Evolutionary conservation across 1,284 basidiomycete genomes (phyloP), one percentile per base, ranked within the genome.

Genomic region (Filobasidium uniguttulatum): DNA sequence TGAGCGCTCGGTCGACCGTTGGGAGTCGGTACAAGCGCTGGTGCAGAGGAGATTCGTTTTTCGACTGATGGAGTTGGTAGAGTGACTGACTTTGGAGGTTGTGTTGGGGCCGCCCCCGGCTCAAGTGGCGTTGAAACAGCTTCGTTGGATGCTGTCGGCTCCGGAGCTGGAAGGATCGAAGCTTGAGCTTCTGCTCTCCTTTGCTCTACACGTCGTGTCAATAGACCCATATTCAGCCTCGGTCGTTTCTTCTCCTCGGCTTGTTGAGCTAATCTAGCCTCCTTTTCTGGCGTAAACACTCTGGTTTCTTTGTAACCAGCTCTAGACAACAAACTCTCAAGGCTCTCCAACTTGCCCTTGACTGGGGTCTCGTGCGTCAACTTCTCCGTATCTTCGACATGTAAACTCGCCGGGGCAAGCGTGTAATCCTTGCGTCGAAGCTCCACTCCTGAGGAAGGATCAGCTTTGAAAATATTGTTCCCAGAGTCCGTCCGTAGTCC

Each of bases 251-350:
- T n/a, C 2, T 22, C 31, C 28, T 31, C 17, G n/a, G 14, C 31
- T 17, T n/a, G n/a, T 33, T 9, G 31, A 10, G 10, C 19, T 19
- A 8, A 38, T 5, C 22, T 10, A 9, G n/a, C 31, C 44, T 87
- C 83, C 0, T 74, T 71, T 65, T 88, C 84, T 5, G 87, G 85
- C 0, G 87, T 87, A 59, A 85, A 84, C 15, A 90, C 75, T 28
- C 86, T 75, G 0, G 85, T 88, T 63, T 89, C 86, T 65, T 85
- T 87, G 73, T 88, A 89, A 3, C 86, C 86, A 0, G 85, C 85
- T 62, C 87, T 82, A 48, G 78, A 74, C 20, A 90, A 72, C 15
- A 90, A 73, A 66, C 88, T 83, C 59, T 87, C 86, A 25, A 90
- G 74, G 4, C 46, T 48, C 34, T 53, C 51, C 7, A 53, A 41